Conservation (phyloP, 495 filamentous ascomycete genomes). For the Durotheca rogersii region DNA sequence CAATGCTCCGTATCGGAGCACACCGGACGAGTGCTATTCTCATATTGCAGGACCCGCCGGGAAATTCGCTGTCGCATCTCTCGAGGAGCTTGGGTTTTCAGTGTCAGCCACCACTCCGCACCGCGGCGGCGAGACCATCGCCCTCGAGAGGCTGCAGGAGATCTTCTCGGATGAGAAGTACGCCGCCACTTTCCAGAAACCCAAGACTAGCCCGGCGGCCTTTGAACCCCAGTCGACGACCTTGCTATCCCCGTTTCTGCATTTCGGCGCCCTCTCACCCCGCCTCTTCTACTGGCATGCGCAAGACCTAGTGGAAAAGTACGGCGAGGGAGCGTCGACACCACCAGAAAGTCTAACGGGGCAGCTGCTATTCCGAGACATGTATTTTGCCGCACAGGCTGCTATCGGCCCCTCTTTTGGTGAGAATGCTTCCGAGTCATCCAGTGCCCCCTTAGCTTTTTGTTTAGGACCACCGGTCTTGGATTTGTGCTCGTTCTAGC, state of each 20-base stretch:
- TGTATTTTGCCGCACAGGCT: conserved; percentile 75
- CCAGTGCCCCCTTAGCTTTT: background rate
- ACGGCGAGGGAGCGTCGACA: conserved; percentile 49
- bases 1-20: conserved; percentile 51
- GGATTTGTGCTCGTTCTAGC: too few species aligned
- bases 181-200: conserved; percentile 68
- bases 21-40: conserved; percentile 54
- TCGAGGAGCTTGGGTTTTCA: conserved; percentile 62
- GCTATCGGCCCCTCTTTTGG: conserved; percentile 57
- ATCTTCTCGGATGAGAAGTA: conserved; percentile 61
- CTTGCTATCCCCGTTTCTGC: conserved; percentile 67
- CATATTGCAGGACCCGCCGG: conserved; percentile 59
- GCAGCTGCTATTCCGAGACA: conserved; percentile 71
- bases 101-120: conserved; percentile 56
- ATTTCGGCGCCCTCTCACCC: conserved; percentile 64
- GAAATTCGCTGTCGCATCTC: conserved; percentile 62
- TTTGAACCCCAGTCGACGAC: conserved; percentile 69
- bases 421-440: conserved; percentile 1
- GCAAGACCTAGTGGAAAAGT: conserved; percentile 53
- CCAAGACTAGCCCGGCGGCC: conserved; percentile 66
- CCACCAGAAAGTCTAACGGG: conserved; percentile 64
- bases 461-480: too few species aligned
- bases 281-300: conserved; percentile 69
- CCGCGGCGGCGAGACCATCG: conserved; percentile 62
- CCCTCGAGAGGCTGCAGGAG: conserved; percentile 50